phyloP scores from a whole-genome alignment of 495 filamentous ascomycete genomes.

The Aspergillus avenaceus region DNA sequence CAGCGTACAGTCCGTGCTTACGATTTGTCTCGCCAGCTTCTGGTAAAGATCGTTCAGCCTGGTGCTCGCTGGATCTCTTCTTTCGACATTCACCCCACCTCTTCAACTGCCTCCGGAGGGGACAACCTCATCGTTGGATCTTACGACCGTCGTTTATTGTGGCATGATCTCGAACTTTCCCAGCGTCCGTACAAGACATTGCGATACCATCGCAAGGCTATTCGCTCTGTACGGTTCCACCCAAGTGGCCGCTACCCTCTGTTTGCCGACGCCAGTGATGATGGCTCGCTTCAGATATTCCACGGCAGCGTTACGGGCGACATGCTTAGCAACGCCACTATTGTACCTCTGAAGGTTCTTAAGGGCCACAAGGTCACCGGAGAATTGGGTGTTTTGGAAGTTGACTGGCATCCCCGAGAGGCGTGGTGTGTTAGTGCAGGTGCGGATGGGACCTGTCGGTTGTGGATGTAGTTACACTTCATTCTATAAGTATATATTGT shows the following conservation, averaged over 20 bases:
- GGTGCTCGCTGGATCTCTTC: constrained; percentile 93
- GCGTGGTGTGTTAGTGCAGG: constrained; percentile 92
- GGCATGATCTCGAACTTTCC: constrained; percentile 95
- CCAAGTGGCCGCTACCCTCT: constrained; percentile 72
- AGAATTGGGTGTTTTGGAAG: constrained; percentile 83
- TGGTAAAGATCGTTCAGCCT: constrained; percentile 86
- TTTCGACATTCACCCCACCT: constrained; percentile 83
- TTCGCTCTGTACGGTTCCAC: constrained; percentile 83
- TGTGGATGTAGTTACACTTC: constrained; percentile 58
- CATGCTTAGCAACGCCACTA: constrained; percentile 90
- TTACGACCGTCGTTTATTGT: constrained; percentile 89
- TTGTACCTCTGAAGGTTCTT: constrained; percentile 93
- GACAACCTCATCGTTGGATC: constrained; percentile 91
- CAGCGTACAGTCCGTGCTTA: constrained; percentile 88
- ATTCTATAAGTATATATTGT: constrained; percentile 22
- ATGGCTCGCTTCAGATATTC: constrained; percentile 91
- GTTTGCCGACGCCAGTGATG: constrained; percentile 90
- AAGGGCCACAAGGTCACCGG: constrained; percentile 76
- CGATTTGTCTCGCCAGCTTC: constrained; percentile 81
- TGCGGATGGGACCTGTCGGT: constrained; percentile 82
- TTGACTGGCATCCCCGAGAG: constrained; percentile 91
- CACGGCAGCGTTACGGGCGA: constrained; percentile 93
- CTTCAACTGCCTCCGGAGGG: constrained; percentile 54
- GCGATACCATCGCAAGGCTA: constrained; percentile 87
- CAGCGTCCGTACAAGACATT: constrained; percentile 90